Percentiles rank a stretch among this genome's conserved stretches.
Evolutionary conservation across 2,329 filamentous ascomycete species (phyloP).

Genomic region (Penicillium sp.): DNA sequence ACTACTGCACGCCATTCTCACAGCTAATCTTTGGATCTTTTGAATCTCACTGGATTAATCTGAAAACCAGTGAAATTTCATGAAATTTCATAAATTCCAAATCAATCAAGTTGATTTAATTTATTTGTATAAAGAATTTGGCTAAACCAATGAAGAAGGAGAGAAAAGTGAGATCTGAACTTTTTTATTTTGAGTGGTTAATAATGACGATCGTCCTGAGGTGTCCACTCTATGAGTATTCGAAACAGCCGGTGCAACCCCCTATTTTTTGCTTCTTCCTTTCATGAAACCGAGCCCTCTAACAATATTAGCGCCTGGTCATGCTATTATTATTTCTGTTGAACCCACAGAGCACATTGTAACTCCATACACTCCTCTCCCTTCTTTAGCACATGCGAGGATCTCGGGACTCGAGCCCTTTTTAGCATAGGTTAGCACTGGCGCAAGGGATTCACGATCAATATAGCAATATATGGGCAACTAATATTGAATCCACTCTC

Average conservation of each 20-base stretch:
- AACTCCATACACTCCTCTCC: background rate
- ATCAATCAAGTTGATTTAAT: background rate
- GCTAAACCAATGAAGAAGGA: background rate
- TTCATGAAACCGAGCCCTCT: conserved; percentile 8
- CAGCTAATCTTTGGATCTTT: background rate
- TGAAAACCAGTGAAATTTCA: background rate
- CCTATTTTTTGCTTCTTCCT: conserved; percentile 5
- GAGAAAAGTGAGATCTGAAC: background rate
- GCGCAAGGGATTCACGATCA: conserved; percentile 5
- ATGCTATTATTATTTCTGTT: background rate
- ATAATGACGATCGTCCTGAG: conserved; percentile 19
- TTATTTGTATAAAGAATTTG: background rate
- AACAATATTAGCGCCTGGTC: background rate
- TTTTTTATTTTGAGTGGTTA: conserved; percentile 5
- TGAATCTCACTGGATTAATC: background rate
- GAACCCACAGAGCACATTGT: background rate
- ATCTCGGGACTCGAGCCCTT: conserved; percentile 18
- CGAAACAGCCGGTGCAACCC: conserved; percentile 18
- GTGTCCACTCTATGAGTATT: conserved; percentile 18
- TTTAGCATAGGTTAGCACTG: conserved; percentile 12
- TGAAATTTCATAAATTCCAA: background rate
- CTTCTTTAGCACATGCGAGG: conserved; percentile 11
- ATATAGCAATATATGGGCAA: conserved; percentile 4
- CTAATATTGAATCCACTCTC: conserved; percentile 2
- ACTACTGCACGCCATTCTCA: conserved; percentile 3